Conservation (phyloP, 1,284 basidiomycete species). For the Malassezia dermatis region DNA sequence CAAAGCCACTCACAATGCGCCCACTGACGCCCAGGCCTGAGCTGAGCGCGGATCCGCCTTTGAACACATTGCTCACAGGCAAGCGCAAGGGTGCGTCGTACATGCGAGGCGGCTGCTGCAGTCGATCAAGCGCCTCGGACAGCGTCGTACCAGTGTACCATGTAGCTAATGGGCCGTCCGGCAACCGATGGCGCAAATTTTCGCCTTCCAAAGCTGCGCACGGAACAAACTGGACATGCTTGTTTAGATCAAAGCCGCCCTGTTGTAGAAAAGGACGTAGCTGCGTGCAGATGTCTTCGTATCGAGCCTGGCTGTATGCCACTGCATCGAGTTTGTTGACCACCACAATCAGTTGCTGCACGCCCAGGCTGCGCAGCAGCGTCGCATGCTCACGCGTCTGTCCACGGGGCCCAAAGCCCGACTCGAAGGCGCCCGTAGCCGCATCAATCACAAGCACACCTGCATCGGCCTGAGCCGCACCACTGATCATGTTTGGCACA, state of each 20-base stretch:
- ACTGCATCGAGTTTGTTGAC: slow-evolving; percentile 79
- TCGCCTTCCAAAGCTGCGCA: slow-evolving; percentile 81
- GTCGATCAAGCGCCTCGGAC: slow-evolving; percentile 61
- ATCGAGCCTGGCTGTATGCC: slow-evolving; percentile 66
- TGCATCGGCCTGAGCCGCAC: slow-evolving; percentile 90
- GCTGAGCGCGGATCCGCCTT: slow-evolving; percentile 59
- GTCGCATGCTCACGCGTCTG: slow-evolving; percentile 95
- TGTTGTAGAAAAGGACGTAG: slow-evolving; percentile 73
- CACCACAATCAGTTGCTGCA: slow-evolving; percentile 79
- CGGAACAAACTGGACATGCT: slow-evolving; percentile 67
- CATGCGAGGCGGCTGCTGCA: slow-evolving; percentile 66
- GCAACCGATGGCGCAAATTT: slow-evolving; percentile 55
- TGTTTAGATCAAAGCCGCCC: slow-evolving; percentile 70
- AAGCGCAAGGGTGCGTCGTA: slow-evolving; percentile 69
- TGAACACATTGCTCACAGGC: slow-evolving; percentile 91
- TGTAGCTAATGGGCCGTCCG: slow-evolving; percentile 52
- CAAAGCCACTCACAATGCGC: slow-evolving; percentile 72
- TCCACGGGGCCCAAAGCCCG: slow-evolving; percentile 83
- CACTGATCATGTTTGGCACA: slow-evolving; percentile 98
- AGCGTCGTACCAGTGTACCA: slow-evolving; percentile 86
- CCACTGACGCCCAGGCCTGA: slow-evolving; percentile 71
- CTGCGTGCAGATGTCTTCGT: slow-evolving; percentile 67
- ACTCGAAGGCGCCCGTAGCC: slow-evolving; percentile 80
- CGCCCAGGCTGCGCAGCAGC: slow-evolving; percentile 85
- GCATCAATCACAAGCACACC: slow-evolving; percentile 92